phyloP scores from a whole-genome alignment of 2,329 filamentous ascomycete species.

The Paecilomyces sp. region DNA sequence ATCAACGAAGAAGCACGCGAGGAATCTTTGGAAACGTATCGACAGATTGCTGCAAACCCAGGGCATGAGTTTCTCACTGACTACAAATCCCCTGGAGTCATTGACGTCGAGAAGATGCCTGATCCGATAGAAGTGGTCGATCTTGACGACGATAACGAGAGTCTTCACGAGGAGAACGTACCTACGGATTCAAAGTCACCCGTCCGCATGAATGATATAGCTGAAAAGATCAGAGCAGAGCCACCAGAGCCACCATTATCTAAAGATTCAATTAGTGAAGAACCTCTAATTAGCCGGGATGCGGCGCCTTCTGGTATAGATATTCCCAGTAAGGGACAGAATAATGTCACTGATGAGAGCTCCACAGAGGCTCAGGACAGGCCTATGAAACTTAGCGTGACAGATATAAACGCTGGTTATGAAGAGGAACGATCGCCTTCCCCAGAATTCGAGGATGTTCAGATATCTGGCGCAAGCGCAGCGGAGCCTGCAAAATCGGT shows the following conservation, averaged over 20 bases:
- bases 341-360: neutral
- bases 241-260: neutral
- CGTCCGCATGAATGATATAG: neutral
- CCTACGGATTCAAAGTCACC: neutral
- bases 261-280: neutral
- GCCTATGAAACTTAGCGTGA: neutral
- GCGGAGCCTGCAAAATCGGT: conserved; percentile 8
- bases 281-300: neutral
- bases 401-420: neutral
- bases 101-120: conserved; percentile 30
- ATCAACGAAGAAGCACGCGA: conserved; percentile 18
- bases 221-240: neutral
- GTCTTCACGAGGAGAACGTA: neutral
- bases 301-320: neutral
- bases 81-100: conserved; percentile 27
- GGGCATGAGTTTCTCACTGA: conserved; percentile 21
- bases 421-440: conserved; percentile 32
- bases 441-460: conserved; percentile 47
- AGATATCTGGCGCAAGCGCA: conserved; percentile 22
- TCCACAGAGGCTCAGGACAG: neutral
- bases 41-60: conserved; percentile 10
- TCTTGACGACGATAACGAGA: conserved; percentile 15
- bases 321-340: neutral
- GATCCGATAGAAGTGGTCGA: conserved; percentile 23
- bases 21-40: conserved; percentile 16